phyloP scores from a whole-genome alignment of 176 grass and related monocot species.

The Aegilops umbellulata region DNA sequence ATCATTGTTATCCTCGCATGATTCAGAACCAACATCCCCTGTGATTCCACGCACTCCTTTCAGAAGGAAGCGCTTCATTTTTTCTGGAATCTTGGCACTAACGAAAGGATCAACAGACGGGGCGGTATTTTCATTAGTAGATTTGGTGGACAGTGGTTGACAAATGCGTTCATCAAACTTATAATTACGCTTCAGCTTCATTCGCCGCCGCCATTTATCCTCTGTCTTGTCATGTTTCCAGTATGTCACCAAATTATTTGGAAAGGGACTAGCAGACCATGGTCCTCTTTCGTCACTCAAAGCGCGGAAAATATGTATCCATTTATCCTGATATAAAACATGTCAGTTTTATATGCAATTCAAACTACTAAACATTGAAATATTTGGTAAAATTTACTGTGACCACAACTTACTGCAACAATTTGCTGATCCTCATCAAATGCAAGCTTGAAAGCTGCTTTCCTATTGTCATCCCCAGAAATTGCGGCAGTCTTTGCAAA shows the following conservation, averaged over 20 bases:
- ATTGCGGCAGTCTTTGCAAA: conserved; percentile 67
- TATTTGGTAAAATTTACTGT: conserved; percentile 24
- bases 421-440: conserved; percentile 97
- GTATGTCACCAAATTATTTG: conserved; percentile 64
- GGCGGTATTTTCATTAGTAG: conserved; percentile 33
- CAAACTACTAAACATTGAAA: conserved; percentile 20
- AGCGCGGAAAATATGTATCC: conserved; percentile 86
- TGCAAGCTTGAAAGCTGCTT: conserved; percentile 74
- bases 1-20: conserved; percentile 53
- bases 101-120: conserved; percentile 39
- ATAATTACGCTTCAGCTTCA: conserved; percentile 94
- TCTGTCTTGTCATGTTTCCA: conserved; percentile 98
- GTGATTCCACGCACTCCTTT: conserved; percentile 83
- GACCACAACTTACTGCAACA: conserved; percentile 67
- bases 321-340: conserved; percentile 76
- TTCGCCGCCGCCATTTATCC: conserved; percentile 84
- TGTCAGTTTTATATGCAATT: conserved; percentile 1
- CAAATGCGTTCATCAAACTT: conserved; percentile 88
- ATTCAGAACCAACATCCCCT: conserved; percentile 63
- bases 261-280: conserved; percentile 92
- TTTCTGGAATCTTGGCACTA: conserved; percentile 64
- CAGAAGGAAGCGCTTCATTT: conserved; percentile 85
- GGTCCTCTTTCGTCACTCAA: conserved; percentile 90
- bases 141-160: conserved; percentile 59
- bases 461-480: conserved; percentile 78